Evolutionary conservation across 2,329 filamentous ascomycete species (phyloP).

Genomic region (Colletotrichum graminicola): DNA sequence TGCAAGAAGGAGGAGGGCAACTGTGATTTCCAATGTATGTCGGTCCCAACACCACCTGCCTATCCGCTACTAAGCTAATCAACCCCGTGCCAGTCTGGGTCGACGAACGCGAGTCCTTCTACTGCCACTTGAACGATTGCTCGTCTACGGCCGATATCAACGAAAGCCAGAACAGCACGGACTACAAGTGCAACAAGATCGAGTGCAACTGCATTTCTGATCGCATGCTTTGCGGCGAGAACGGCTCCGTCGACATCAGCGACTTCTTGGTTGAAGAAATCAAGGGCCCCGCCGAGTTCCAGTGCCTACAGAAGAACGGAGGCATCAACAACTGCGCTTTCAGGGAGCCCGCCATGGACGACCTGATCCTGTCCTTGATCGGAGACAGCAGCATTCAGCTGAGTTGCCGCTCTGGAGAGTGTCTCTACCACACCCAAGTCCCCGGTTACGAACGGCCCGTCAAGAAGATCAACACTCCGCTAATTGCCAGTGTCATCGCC

Average conservation of each 20-base stretch:
- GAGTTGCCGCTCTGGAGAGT: constrained; percentile 88
- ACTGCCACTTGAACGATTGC: constrained; percentile 89
- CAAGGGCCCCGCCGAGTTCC: constrained; percentile 88
- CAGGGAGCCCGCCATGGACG: constrained; percentile 91
- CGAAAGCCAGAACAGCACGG: constrained; percentile 81
- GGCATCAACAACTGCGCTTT: constrained; percentile 79
- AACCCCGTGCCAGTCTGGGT: constrained; percentile 81
- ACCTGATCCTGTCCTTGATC: constrained; percentile 88
- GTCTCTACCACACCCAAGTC: constrained; percentile 90
- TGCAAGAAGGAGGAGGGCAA: constrained; percentile 80
- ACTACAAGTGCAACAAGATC: constrained; percentile 87
- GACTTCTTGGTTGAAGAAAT: constrained; percentile 89
- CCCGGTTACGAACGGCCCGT: constrained; percentile 90
- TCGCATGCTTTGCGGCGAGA: constrained; percentile 93
- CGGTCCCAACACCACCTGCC: constrained; percentile 7
- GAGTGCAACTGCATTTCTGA: constrained; percentile 89
- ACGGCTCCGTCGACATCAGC: constrained; percentile 89
- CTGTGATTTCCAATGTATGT: constrained; percentile 94
- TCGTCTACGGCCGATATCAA: constrained; percentile 77
- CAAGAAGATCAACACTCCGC: constrained; percentile 95
- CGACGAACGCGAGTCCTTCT: constrained; percentile 93
- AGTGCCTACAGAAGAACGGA: constrained; percentile 76
- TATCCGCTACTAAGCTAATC: neutral
- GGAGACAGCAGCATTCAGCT: constrained; percentile 91
- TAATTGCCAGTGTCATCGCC: constrained; percentile 95